phyloP scores from a whole-genome alignment of 2,329 filamentous ascomycete species.

The Peltaster fructicola region DNA sequence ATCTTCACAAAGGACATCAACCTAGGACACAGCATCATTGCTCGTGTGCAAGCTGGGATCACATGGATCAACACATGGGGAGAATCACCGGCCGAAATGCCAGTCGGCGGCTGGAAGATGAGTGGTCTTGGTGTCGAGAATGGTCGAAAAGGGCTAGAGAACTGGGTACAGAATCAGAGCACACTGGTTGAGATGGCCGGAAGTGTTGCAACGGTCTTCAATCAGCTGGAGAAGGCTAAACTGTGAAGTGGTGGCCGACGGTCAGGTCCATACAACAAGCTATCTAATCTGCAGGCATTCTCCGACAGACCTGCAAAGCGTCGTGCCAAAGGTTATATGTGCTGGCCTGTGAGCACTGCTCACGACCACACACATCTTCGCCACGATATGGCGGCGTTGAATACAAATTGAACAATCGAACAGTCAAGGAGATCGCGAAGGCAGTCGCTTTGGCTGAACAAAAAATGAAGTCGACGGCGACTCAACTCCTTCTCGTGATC shows the following conservation, averaged over 20 bases:
- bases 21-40: constrained; percentile 52
- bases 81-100: constrained; percentile 83
- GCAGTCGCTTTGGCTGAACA: too few relatives aligned
- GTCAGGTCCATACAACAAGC: too few relatives aligned
- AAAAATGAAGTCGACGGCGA: too few relatives aligned
- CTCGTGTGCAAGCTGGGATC: constrained; percentile 62
- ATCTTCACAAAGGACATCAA: constrained; percentile 66
- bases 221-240: constrained; percentile 29
- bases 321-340: too few relatives aligned
- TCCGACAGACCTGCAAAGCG: too few relatives aligned
- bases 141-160: constrained; percentile 57
- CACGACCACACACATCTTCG: too few relatives aligned
- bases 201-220: constrained; percentile 52
- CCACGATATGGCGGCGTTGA: too few relatives aligned
- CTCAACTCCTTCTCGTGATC: too few relatives aligned
- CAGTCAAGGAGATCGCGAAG: too few relatives aligned
- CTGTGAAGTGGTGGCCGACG: constrained; percentile 1
- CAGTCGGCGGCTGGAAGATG: constrained; percentile 81
- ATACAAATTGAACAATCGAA: too few relatives aligned
- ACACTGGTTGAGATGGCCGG: constrained; percentile 70
- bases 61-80: constrained; percentile 92
- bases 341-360: too few relatives aligned
- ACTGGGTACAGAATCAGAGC: constrained; percentile 76
- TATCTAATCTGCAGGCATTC: too few relatives aligned
- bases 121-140: constrained; percentile 82